Conservation (phyloP, 352 stramenopile species). For the Pythium phragmiticola region DNA sequence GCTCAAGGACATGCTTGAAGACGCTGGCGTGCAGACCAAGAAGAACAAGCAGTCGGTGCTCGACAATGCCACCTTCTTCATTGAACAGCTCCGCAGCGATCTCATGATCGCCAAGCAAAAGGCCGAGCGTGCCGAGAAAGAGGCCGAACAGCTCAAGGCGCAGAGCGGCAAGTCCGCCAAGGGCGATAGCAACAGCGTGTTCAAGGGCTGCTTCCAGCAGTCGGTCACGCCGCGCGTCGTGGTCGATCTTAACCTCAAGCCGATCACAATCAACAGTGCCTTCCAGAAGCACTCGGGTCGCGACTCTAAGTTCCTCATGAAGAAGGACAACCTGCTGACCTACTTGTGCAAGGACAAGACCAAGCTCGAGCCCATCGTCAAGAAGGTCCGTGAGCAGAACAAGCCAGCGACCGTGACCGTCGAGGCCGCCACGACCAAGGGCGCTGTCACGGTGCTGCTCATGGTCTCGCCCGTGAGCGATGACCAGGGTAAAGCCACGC, state of each 20-base stretch:
- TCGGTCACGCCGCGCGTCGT: slow-evolving; percentile 60
- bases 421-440: slow-evolving; percentile 42
- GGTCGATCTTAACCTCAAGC: slow-evolving; percentile 48
- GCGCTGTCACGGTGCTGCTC: slow-evolving; percentile 48
- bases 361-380: slow-evolving; percentile 48
- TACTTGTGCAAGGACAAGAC: slow-evolving; percentile 48
- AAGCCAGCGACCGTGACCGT: slow-evolving; percentile 48
- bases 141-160: slow-evolving; percentile 36
- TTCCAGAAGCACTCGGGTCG: slow-evolving; percentile 50
- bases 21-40: slow-evolving; percentile 35
- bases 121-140: slow-evolving; percentile 30
- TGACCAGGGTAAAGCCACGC: slow-evolving; percentile 43
- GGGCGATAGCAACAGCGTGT: slow-evolving; percentile 29
- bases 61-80: slow-evolving; percentile 34
- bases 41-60: slow-evolving; percentile 48
- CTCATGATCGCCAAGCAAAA: slow-evolving; percentile 38
- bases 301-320: slow-evolving; percentile 28
- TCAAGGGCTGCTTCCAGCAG: slow-evolving; percentile 68
- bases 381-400: slow-evolving; percentile 34
- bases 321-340: slow-evolving; percentile 43
- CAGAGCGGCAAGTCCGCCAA: slow-evolving; percentile 11
- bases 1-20: slow-evolving; percentile 31
- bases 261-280: slow-evolving; percentile 54
- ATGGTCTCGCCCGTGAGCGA: slow-evolving; percentile 55
- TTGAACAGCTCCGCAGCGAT: slow-evolving; percentile 33